A percentile compares a stretch with the other conserved stretches of the same genome.
These are phyloP conservation scores for Porpolomopsis calyptriformis DNA, from an alignment of 768 basidiomycete species.

Conservation along the genomic window DNA sequence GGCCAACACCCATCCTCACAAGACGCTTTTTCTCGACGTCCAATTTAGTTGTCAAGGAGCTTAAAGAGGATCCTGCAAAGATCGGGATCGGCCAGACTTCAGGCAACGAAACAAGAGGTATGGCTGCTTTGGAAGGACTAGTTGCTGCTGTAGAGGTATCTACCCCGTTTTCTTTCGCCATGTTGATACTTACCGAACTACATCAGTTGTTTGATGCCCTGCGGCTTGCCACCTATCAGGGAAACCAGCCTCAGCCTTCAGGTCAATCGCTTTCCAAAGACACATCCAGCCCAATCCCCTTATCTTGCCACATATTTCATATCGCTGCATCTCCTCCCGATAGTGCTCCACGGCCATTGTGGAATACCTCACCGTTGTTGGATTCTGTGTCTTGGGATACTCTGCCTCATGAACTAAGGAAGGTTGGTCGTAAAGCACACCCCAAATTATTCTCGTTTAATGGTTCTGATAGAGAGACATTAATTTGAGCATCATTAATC, in stretches of 20 bases:
- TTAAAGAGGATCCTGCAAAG: constrained; percentile 34
- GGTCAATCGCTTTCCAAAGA: constrained; percentile 6
- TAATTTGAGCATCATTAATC: constrained; percentile 39
- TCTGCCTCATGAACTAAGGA: constrained; percentile 49
- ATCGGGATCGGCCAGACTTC: constrained; percentile 50
- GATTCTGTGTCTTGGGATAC: constrained; percentile 52
- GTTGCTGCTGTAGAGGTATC: constrained; percentile 61
- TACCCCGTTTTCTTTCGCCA: background rate
- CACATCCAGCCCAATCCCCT: constrained; percentile 13
- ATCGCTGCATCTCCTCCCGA: constrained; percentile 51
- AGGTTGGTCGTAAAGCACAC: constrained; percentile 28
- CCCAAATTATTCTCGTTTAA: background rate
- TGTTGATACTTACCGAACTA: background rate
- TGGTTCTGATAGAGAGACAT: constrained; percentile 42
- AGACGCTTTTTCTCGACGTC: constrained; percentile 47
- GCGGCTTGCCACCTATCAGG: constrained; percentile 7
- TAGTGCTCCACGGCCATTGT: constrained; percentile 38
- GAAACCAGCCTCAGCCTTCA: background rate
- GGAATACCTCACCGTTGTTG: constrained; percentile 37
- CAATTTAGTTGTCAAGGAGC: constrained; percentile 28
- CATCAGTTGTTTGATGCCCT: constrained; percentile 35
- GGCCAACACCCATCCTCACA: constrained; percentile 44
- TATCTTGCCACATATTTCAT: constrained; percentile 45
- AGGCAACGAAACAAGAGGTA: constrained; percentile 37
- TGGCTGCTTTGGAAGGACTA: constrained; percentile 63